Base-by-base conservation (phyloP, 148 eudicot genomes). In the Chenopodium quinoa region DNA sequence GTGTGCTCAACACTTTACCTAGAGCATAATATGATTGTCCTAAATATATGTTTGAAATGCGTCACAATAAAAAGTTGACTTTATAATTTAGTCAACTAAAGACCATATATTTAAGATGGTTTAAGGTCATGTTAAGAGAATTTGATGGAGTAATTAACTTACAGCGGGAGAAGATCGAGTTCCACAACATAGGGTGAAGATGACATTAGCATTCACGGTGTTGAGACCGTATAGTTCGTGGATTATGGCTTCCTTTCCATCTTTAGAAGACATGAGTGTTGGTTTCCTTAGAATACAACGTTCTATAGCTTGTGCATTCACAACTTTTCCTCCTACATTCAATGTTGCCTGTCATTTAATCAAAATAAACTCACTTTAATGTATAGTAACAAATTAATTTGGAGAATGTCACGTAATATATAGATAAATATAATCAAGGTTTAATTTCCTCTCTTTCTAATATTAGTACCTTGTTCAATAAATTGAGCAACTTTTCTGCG, bases 151-250 rank as follows among this genome's bases (percentile, higher is more conserved):
- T 44, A 44, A 23, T 32, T 25, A 31, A 85, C 95, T 86, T 90
- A 96, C 99, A 25, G 94, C 97, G 4, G 98, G 99, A 25, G 99
- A 96, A 85, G 99, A 96, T 31, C 93, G 93, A 2, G 98, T 93
- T 37, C 99, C 99, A 78, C 93, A 93, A 50, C 95, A 93, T 67
- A 96, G 75, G 17, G 97, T 92, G 62, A 96, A 96, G 54, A 88
- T 89, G 70, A 89, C 91, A 65, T 93, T 95, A 6, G 98, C 90
- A 34, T 92, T 94, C 14, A 89, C 82, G 11, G 87, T 79, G 34
- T 88, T 83, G 9, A 96, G 87, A 63, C 97, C 99, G 58, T 91
- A 92, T 40, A 89, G 85, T 82, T 91, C 85, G 44, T 88, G 87
- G 56, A 90, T 88, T 6, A 83, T 90, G 58, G 87, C 88, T 88